Evolutionary conservation across 106 monocot species (phyloP).

Genomic region (Triglochin maritima): DNA sequence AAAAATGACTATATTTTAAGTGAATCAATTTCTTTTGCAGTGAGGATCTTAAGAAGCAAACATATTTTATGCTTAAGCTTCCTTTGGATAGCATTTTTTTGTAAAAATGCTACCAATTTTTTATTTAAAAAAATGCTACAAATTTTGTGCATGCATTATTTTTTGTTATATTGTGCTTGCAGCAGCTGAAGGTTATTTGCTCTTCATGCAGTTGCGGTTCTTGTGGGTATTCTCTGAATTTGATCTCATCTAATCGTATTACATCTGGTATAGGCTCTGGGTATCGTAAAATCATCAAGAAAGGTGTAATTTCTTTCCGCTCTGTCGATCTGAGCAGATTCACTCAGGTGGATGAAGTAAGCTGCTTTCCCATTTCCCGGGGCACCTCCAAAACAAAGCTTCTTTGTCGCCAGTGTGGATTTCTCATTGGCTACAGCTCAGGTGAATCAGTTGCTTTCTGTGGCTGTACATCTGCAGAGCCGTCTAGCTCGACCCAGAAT

Average conservation of each 20-base stretch:
- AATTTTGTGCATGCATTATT: not conserved
- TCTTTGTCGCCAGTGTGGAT: constrained; percentile 55
- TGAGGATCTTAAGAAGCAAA: no score
- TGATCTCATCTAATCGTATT: constrained; percentile 48
- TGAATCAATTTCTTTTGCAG: no score
- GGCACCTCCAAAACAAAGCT: constrained; percentile 51
- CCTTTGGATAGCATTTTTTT: no score
- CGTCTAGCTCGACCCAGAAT: constrained; percentile 24
- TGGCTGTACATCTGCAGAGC: constrained; percentile 23
- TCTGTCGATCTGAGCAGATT: constrained; percentile 57
- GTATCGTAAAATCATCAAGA: constrained; percentile 40
- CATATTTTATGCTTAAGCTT: no score
- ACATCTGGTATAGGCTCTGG: constrained; percentile 25
- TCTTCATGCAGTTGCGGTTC: constrained; percentile 40
- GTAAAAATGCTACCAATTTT: no score
- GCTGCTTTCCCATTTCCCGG: constrained; percentile 36
- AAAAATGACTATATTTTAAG: no score
- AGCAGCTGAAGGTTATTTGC: constrained; percentile 7
- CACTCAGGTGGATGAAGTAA: constrained; percentile 51
- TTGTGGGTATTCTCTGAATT: constrained; percentile 57
- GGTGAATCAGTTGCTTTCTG: constrained; percentile 29
- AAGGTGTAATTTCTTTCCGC: constrained; percentile 40
- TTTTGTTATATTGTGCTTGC: constrained; percentile 1
- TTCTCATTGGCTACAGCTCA: constrained; percentile 32
- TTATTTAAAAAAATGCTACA: not conserved